Evolutionary conservation across 2,329 filamentous ascomycete species (phyloP).

Genomic region (Aspergillus aculeatinus): DNA sequence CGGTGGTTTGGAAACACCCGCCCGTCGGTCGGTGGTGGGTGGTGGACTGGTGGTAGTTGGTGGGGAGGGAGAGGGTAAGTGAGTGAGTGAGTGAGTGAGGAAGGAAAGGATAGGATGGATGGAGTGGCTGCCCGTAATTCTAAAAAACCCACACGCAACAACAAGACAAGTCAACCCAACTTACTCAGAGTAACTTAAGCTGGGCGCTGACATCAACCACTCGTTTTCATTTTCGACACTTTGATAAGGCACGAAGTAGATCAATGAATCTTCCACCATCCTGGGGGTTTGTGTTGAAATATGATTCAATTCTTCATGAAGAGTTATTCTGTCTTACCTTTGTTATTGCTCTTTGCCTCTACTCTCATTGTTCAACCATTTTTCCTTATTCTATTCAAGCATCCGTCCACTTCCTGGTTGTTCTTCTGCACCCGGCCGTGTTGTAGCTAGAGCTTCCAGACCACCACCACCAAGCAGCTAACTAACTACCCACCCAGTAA

Average conservation of each 20-base stretch:
- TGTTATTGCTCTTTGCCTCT: background rate
- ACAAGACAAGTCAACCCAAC: conserved; percentile 5
- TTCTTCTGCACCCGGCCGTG: background rate
- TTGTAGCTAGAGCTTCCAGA: background rate
- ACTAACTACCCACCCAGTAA: too few relatives aligned
- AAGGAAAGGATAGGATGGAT: background rate
- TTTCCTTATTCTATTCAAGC: background rate
- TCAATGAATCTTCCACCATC: background rate
- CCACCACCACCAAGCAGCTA: background rate
- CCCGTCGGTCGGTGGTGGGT: conserved; percentile 14
- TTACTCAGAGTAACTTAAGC: background rate
- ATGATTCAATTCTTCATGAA: background rate
- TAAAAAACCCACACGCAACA: conserved; percentile 12
- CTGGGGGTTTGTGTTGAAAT: background rate
- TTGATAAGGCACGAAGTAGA: background rate
- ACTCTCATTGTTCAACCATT: background rate
- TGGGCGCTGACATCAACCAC: conserved; percentile 24
- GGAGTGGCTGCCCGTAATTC: conserved; percentile 18
- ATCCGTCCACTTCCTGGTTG: background rate
- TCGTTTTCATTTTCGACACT: background rate
- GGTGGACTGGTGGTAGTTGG: too few relatives aligned
- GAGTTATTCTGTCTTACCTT: background rate
- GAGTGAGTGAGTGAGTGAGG: background rate
- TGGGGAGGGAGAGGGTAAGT: conserved; percentile 8
- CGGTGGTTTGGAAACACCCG: conserved; percentile 22